A percentile compares a stretch with the other conserved stretches of the same genome.
Conservation (phyloP, 139 green algal species). For the Picochlorum sp. region DNA sequence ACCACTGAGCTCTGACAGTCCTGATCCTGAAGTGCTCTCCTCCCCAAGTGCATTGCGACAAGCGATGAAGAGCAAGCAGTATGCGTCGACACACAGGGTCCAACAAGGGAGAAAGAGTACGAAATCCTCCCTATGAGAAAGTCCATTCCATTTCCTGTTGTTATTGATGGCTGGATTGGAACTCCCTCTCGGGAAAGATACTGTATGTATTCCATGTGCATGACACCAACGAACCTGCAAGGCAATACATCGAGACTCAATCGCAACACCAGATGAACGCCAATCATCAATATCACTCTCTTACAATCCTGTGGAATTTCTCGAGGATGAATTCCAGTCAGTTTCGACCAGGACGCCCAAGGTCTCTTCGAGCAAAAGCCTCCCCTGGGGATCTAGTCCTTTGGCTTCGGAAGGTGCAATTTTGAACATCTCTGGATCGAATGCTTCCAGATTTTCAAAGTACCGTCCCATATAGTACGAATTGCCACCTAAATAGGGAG, state of each 20-base stretch:
- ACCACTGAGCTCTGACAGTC: slow-evolving; percentile 22
- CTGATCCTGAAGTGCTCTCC: slow-evolving; percentile 16
- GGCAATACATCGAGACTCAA: background rate
- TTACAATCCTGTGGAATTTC: slow-evolving; percentile 29
- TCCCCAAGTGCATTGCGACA: slow-evolving; percentile 55
- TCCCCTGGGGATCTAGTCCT: slow-evolving; percentile 31
- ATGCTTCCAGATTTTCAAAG: slow-evolving; percentile 35
- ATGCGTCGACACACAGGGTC: slow-evolving; percentile 34
- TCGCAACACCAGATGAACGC: background rate
- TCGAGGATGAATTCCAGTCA: slow-evolving; percentile 17
- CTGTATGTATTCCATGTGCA: slow-evolving; percentile 13
- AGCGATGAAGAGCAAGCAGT: slow-evolving; percentile 86
- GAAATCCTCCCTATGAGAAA: slow-evolving; percentile 45
- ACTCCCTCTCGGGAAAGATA: slow-evolving; percentile 14
- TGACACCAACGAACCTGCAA: slow-evolving; percentile 11
- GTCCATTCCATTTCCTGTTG: slow-evolving; percentile 37
- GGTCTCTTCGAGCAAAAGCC: slow-evolving; percentile 33
- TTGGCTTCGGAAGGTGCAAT: slow-evolving; percentile 15
- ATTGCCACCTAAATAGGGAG: too few species aligned
- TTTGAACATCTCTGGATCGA: slow-evolving; percentile 44
- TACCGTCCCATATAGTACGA: slow-evolving; percentile 49
- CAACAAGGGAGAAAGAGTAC: slow-evolving; percentile 40
- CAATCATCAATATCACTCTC: background rate
- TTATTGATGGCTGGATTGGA: slow-evolving; percentile 12
- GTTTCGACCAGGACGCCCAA: slow-evolving; percentile 3